Percentiles rank a stretch among this genome's conserved stretches.
These are phyloP conservation scores for Neopestalotiopsis rosae DNA, from an alignment of 2,329 filamentous ascomycete species.

Conservation along the genomic window DNA sequence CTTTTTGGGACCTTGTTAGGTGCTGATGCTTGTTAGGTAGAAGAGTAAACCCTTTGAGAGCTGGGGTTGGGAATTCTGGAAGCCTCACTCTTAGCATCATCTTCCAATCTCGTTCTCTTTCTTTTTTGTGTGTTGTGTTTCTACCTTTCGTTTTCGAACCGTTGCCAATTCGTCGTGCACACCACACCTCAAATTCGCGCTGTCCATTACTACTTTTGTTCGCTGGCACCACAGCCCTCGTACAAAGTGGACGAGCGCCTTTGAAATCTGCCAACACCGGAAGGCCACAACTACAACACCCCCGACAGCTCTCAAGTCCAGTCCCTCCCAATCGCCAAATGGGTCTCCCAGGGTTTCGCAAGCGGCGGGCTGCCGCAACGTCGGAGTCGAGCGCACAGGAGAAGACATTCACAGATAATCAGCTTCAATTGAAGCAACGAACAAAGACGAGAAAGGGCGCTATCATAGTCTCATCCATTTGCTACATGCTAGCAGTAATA, in stretches of 20 bases:
- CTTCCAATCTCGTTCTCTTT: background rate
- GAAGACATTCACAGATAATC: constrained; percentile 22
- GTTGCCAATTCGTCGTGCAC: background rate
- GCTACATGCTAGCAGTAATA: constrained; percentile 76
- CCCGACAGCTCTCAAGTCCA: background rate
- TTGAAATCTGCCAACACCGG: background rate
- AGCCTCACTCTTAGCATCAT: background rate
- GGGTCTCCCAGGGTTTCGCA: constrained; percentile 31
- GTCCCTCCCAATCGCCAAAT: constrained; percentile 18
- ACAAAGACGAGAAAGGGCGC: constrained; percentile 64
- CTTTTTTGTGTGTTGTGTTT: background rate
- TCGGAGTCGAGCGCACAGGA: constrained; percentile 27
- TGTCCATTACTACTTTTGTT: background rate
- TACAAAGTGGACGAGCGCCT: background rate
- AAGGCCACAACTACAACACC: background rate
- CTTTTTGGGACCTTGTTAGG: background rate
- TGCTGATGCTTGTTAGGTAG: too few species aligned
- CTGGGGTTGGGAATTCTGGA: constrained; percentile 1
- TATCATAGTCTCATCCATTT: constrained; percentile 67
- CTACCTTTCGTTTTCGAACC: background rate
- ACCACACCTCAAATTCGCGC: background rate
- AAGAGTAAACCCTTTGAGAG: background rate
- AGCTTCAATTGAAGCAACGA: constrained; percentile 47
- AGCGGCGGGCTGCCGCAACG: constrained; percentile 25
- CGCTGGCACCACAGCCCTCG: background rate